Conservation (phyloP, 768 basidiomycete genomes). For the Lentinula boryana region DNA sequence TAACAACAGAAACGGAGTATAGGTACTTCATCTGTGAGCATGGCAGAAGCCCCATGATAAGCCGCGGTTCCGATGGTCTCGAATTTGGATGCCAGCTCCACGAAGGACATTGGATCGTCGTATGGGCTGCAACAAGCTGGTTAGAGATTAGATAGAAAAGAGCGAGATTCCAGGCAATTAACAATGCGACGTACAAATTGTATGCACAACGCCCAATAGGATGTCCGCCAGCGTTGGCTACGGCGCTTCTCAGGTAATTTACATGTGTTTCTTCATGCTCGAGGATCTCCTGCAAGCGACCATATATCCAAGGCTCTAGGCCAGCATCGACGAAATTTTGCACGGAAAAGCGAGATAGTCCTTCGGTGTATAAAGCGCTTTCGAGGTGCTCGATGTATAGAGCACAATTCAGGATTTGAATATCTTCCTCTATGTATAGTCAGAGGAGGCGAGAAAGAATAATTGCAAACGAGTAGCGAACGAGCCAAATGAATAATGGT, state of each 20-base stretch:
- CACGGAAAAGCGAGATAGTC: slow-evolving; percentile 37
- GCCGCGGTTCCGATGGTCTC: slow-evolving; percentile 46
- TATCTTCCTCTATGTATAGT: slow-evolving; percentile 11
- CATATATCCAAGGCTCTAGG: slow-evolving; percentile 42
- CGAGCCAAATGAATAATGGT: too few species aligned
- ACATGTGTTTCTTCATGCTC: slow-evolving; percentile 54
- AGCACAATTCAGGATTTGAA: slow-evolving; percentile 37
- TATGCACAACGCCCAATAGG: slow-evolving; percentile 56
- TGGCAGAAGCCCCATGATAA: slow-evolving; percentile 40
- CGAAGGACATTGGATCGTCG: slow-evolving; percentile 40
- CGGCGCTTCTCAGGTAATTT: slow-evolving; percentile 39
- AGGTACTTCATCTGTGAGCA: slow-evolving; percentile 35
- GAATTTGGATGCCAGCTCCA: slow-evolving; percentile 41
- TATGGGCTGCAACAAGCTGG: slow-evolving; percentile 27
- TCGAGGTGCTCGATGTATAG: slow-evolving; percentile 45
- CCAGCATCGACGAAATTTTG: slow-evolving; percentile 42
- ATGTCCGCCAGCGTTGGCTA: slow-evolving; percentile 28
- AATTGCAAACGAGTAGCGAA: background rate
- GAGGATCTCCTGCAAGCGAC: slow-evolving; percentile 44
- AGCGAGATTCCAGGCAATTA: background rate
- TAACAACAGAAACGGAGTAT: slow-evolving; percentile 16
- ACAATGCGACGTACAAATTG: slow-evolving; percentile 36
- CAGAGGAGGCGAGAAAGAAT: background rate
- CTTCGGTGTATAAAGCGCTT: slow-evolving; percentile 36
- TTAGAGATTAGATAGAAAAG: background rate